Evolutionary conservation across 768 basidiomycete genomes (phyloP), one percentile per base, ranked within the genome.

Genomic region (Pisolithus orientalis): DNA sequence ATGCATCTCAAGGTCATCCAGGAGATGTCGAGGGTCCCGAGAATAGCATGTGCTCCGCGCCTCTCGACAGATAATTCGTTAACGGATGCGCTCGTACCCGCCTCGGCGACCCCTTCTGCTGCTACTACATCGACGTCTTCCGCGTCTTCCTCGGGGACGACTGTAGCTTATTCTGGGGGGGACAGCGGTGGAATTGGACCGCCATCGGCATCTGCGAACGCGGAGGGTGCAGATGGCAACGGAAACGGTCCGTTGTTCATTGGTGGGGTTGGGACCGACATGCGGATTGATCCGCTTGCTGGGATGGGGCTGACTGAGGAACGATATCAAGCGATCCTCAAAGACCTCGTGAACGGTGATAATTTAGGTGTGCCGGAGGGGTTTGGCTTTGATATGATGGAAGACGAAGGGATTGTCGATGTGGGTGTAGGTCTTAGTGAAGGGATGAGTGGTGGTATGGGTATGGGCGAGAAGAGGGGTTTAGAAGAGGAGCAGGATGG

Each of bases 231-330:
- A 3, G 21, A 44, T 10, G 14, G 17, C 5, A 16, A 44, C 42
- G 39, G 17, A 5, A 29, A 7, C 7, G 28, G 28, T 29, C 28
- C 28, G 28, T 29, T 29, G 3, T 29, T 46, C 31, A 10, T 32
- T 31, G 77, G 77, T 32, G 72, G 43, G 24, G 34, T 34, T 34
- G 34, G 34, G 11, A 34, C 75, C 50, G 80, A 85, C 28, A 75
- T 75, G 31, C 72, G 81, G 52, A 80, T 90, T 58, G 93, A 95
- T 68, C 90, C 90, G 6, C 75, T 96, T 39, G 87, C 85, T 14
- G 87, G 84, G 16, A 87, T 94, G 82, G 93, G 92, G 11, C 78
- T 94, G 50, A 81, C 85, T 14, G 91, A 94, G 60, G 90, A 94
- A 63, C 89, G 93, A 67, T 96, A 94, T 70, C 79, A 79, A 50